Conservation (phyloP, 2,329 filamentous ascomycete genomes). For the Diaporthe citriasiana region DNA sequence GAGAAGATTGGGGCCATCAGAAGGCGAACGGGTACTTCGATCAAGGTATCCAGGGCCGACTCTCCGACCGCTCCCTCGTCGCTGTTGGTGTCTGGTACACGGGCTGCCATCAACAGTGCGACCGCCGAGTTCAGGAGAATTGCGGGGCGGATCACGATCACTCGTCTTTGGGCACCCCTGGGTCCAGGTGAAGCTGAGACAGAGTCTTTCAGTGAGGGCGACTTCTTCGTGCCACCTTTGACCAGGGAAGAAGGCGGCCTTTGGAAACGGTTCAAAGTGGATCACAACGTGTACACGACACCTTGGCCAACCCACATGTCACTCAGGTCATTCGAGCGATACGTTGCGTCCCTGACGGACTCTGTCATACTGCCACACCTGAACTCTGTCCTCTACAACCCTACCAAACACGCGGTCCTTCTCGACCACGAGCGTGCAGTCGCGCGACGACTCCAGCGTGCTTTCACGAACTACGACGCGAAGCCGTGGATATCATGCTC, state of each 20-base stretch:
- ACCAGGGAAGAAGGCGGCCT: conserved; percentile 38
- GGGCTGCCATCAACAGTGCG: conserved; percentile 43
- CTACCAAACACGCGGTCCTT: conserved; percentile 24
- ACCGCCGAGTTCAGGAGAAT: conserved; percentile 45
- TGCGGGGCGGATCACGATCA: conserved; percentile 43
- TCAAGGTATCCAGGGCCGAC: conserved; percentile 45
- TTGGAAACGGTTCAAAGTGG: background rate
- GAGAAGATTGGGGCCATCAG: conserved; percentile 49
- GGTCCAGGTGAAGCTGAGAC: conserved; percentile 9
- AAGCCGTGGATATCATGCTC: conserved; percentile 54
- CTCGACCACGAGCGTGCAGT: conserved; percentile 56
- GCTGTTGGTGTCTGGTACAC: conserved; percentile 48
- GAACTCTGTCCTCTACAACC: conserved; percentile 26
- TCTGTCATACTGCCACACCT: conserved; percentile 43
- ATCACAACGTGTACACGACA: conserved; percentile 24
- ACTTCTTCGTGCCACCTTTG: conserved; percentile 35
- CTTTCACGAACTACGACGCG: conserved; percentile 56
- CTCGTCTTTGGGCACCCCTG: conserved; percentile 34
- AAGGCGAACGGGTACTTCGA: conserved; percentile 46
- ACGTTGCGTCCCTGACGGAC: conserved; percentile 58
- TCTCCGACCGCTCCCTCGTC: conserved; percentile 39
- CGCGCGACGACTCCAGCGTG: conserved; percentile 54
- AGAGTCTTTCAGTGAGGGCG: background rate
- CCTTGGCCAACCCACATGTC: conserved; percentile 31
- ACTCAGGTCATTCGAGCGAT: conserved; percentile 55